Conservation (phyloP, 2,329 filamentous ascomycete species). For the Phialophora tarda region DNA sequence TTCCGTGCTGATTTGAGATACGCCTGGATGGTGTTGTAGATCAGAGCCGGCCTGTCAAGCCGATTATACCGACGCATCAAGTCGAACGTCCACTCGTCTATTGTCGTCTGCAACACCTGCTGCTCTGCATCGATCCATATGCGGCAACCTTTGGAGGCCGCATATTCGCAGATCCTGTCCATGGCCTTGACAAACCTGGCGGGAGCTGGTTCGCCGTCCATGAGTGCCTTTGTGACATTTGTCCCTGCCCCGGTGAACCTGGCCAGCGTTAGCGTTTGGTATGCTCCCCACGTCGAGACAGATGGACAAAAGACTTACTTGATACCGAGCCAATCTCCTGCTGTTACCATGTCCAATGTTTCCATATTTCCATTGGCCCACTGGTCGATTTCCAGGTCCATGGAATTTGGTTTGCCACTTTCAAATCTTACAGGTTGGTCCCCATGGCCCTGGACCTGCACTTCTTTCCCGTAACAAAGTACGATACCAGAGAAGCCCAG, state of each 20-base stretch:
- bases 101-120: constrained; percentile 57
- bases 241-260: constrained; percentile 58
- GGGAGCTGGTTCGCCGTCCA: constrained; percentile 49
- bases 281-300: background rate
- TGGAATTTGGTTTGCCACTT: constrained; percentile 43
- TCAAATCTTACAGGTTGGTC: constrained; percentile 43
- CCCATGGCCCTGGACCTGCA: constrained; percentile 48
- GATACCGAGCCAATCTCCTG: constrained; percentile 59
- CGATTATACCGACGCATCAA: constrained; percentile 60
- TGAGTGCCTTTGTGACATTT: constrained; percentile 50
- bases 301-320: constrained; percentile 49
- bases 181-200: constrained; percentile 51
- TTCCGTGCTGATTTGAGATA: constrained; percentile 57
- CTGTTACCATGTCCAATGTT: constrained; percentile 58
- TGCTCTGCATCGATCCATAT: constrained; percentile 62
- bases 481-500: constrained; percentile 61
- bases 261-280: constrained; percentile 18
- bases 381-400: constrained; percentile 45
- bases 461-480: constrained; percentile 60
- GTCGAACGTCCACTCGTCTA: constrained; percentile 60
- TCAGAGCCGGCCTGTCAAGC: constrained; percentile 46
- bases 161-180: constrained; percentile 51
- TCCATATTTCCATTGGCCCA: constrained; percentile 61
- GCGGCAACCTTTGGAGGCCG: constrained; percentile 51
- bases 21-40: constrained; percentile 61